Evolutionary conservation across 352 stramenopile genomes (phyloP).

Genomic region (Phytophthora crassamura): DNA sequence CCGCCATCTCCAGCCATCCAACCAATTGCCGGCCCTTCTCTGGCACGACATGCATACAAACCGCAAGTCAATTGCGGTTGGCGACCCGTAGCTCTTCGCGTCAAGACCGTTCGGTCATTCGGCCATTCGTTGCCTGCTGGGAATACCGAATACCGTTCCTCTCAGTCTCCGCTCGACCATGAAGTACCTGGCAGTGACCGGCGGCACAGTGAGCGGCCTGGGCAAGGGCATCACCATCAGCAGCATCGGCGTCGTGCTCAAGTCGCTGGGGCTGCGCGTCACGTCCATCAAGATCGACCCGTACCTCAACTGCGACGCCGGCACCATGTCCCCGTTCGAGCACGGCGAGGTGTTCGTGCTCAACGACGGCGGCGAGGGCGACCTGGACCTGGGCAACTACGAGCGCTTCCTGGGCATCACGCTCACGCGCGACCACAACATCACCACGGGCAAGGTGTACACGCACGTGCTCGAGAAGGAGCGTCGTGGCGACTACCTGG

Average conservation of each 20-base stretch:
- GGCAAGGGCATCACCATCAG: slow-evolving; percentile 99
- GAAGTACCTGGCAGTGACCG: slow-evolving; percentile 99
- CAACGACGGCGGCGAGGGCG: slow-evolving; percentile 96
- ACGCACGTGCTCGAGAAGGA: slow-evolving; percentile 97
- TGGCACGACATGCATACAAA: slow-evolving; percentile 13
- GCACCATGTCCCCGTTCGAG: slow-evolving; percentile 98
- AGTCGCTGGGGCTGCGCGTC: slow-evolving; percentile 94
- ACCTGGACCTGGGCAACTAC: slow-evolving; percentile 99
- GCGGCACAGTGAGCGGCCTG: slow-evolving; percentile 98
- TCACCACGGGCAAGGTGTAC: slow-evolving; percentile 99
- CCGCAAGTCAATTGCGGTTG: neutral
- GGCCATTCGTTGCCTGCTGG: slow-evolving; percentile 29
- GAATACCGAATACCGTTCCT: neutral
- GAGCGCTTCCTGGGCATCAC: slow-evolving; percentile 97
- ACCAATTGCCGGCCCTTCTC: slow-evolving; percentile 33
- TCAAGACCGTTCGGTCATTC: slow-evolving; percentile 27
- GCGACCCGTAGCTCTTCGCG: slow-evolving; percentile 34
- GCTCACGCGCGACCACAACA: slow-evolving; percentile 98
- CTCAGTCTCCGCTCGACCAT: slow-evolving; percentile 52
- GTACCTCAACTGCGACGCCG: slow-evolving; percentile 99
- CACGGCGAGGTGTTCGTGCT: slow-evolving; percentile 98
- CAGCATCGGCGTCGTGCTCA: slow-evolving; percentile 98
- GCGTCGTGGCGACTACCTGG: slow-evolving; percentile 97
- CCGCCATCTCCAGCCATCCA: slow-evolving; percentile 32
- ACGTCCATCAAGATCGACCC: slow-evolving; percentile 99